A percentile compares a stretch with the other conserved stretches of the same genome.
phyloP scores from a whole-genome alignment of 129 eudicot genomes.

The Pulicaria dysenterica region DNA sequence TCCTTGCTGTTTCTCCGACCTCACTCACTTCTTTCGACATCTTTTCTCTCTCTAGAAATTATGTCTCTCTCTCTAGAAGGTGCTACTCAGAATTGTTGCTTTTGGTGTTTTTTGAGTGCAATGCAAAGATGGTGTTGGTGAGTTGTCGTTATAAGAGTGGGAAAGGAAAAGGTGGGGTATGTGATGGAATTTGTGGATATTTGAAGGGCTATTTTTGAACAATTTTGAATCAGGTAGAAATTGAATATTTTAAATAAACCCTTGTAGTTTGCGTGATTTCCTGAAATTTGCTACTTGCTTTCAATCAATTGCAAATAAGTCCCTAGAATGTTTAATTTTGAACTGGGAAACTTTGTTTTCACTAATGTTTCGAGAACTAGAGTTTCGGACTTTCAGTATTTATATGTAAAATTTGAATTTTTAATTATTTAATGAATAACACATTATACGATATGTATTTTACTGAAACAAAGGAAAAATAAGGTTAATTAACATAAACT shows the following conservation, averaged over 20 bases:
- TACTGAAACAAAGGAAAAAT: too few species aligned
- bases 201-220: constrained; percentile 27
- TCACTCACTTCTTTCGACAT: constrained; percentile 79
- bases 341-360: too few species aligned
- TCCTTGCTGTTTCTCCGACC: constrained; percentile 52
- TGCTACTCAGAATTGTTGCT: neutral
- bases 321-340: too few species aligned
- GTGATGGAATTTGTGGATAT: constrained; percentile 27
- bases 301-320: too few species aligned
- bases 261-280: neutral
- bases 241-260: neutral
- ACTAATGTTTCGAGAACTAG: neutral
- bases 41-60: constrained; percentile 22
- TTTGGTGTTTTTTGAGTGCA: neutral
- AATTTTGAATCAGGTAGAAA: neutral
- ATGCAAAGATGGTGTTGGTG: constrained; percentile 13
- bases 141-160: constrained; percentile 28
- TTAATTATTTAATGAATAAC: too few species aligned
- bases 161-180: constrained; percentile 15
- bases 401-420: too few species aligned
- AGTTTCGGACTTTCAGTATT: too few species aligned
- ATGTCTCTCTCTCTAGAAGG: constrained; percentile 30
- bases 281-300: too few species aligned
- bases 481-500: too few species aligned
- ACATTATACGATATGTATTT: too few species aligned